Conservation (phyloP, 2,329 filamentous ascomycete species). For the Hysterium pulicare region DNA sequence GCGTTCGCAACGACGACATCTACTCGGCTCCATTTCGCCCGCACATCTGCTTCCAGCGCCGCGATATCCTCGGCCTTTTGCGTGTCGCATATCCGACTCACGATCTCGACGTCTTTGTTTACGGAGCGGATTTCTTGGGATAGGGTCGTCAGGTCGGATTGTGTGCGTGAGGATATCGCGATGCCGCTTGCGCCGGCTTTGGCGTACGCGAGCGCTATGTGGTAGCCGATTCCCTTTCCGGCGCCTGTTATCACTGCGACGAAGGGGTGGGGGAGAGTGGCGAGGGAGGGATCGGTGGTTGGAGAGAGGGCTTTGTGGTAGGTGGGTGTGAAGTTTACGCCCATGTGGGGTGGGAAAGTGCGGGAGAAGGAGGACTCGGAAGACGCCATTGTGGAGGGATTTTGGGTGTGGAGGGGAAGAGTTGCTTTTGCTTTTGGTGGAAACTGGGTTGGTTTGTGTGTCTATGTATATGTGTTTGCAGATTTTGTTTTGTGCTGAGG, state of each 20-base stretch:
- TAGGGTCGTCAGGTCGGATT: constrained; percentile 12
- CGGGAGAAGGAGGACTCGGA: too few relatives aligned
- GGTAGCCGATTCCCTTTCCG: constrained; percentile 15
- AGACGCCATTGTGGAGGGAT: too few relatives aligned
- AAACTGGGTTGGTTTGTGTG: too few relatives aligned
- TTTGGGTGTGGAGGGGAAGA: too few relatives aligned
- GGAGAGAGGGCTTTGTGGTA: constrained; percentile 5
- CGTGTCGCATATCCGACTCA: constrained; percentile 16
- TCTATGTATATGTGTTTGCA: too few relatives aligned
- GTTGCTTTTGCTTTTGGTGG: too few relatives aligned
- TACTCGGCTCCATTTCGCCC: constrained; percentile 10
- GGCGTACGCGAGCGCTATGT: constrained; percentile 16
- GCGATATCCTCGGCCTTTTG: constrained; percentile 6
- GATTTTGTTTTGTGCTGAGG: too few relatives aligned
- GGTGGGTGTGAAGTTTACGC: constrained; percentile 5
- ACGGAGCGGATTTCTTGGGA: constrained; percentile 8
- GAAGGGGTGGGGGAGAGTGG: constrained; percentile 7
- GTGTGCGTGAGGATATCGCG: constrained; percentile 12
- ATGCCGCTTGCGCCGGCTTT: constrained; percentile 12
- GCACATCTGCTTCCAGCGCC: constrained; percentile 7
- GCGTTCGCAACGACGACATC: constrained; percentile 21
- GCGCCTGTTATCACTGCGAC: constrained; percentile 17
- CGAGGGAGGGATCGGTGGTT: constrained; percentile 6
- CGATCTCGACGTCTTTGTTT: constrained; percentile 8
- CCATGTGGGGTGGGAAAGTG: constrained; percentile 2